Base-by-base conservation (phyloP, 2,329 filamentous ascomycete genomes). In the Stromatinia cepivora region DNA sequence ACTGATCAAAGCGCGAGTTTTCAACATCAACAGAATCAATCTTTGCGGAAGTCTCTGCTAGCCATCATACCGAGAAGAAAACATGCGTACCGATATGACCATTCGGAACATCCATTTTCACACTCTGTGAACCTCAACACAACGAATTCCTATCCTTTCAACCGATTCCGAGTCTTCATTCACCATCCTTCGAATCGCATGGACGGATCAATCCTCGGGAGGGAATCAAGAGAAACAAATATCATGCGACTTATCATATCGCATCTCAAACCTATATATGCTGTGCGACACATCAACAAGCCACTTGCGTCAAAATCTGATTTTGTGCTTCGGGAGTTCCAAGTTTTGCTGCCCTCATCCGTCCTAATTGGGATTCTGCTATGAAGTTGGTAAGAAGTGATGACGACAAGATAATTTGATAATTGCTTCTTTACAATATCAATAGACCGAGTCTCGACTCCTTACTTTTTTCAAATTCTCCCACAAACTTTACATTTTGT, bases 231-330 rank as follows among this genome's bases (percentile, higher is more conserved):
- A 52, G 7, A 17, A 63, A 50, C 28, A 63, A 63, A 63, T 28
- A 36, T 63, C 45, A 63, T 50, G 34, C 59, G 59, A 63, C 31
- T 52, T 15, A 36, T 63, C 45, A 63, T n/a, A 63, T 63, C 46
- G 31, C 59, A 63, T 39, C 59, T 63, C 5, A 63, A 50, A 50
- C 59, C 31, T 39, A 20, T 63, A 50, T 62, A 63, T 52, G 46
- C 31, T 52, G 59, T 63, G 59, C 46, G 46, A 63, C 59, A 25
- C 34, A 13, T 52, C 31, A 22, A 39, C 31, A 63, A 52, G 59
- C 59, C 59, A 36, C 59, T 25, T 62, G 59, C 45, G 28, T 50
- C 45, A 50, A 62, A n/a, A 39, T 10, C 31, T 50, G 34, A 39
- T 63, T 28, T n/a, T 9, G 31, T 50, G 45, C 46, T 52, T 63